These are phyloP conservation scores for Boletus edulis DNA, from an alignment of 768 basidiomycete genomes.

Conservation along the genomic window DNA sequence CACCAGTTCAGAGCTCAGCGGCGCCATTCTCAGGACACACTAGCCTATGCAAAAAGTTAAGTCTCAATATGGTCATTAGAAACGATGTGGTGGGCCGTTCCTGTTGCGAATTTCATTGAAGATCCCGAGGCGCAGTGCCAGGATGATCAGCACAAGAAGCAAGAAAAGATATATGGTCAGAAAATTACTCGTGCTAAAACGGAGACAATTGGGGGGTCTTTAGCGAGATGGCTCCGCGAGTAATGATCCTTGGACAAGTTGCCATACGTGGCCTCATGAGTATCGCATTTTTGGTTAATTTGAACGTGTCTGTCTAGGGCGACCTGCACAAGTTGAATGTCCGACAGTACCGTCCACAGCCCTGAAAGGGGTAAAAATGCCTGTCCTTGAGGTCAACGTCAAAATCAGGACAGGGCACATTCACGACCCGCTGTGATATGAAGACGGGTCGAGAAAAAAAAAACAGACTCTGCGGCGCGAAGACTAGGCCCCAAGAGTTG, in stretches of 20 bases:
- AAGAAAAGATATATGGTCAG: background rate
- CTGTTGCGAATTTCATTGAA: constrained; percentile 9
- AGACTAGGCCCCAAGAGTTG: background rate
- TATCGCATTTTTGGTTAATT: background rate
- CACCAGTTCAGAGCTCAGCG: background rate
- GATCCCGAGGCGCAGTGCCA: background rate
- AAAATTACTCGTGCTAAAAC: background rate
- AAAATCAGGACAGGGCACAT: constrained; percentile 2
- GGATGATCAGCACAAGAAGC: constrained; percentile 1
- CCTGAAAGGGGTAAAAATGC: constrained; percentile 1
- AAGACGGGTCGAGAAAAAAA: background rate
- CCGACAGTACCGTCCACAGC: constrained; percentile 4
- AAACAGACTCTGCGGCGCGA: background rate
- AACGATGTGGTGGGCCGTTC: constrained; percentile 1
- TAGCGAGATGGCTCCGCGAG: constrained; percentile 13
- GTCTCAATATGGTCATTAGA: constrained; percentile 6
- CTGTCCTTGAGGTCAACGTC: constrained; percentile 9
- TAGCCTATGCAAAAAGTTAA: constrained; percentile 10
- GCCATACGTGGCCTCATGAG: background rate
- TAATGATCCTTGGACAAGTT: background rate
- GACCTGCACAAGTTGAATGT: background rate
- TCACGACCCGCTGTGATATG: constrained; percentile 6
- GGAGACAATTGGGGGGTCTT: background rate
- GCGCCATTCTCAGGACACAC: constrained; percentile 3
- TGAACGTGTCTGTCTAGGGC: background rate